phyloP scores from a whole-genome alignment of 257 asterid species.

The Penstemon newberryi region DNA sequence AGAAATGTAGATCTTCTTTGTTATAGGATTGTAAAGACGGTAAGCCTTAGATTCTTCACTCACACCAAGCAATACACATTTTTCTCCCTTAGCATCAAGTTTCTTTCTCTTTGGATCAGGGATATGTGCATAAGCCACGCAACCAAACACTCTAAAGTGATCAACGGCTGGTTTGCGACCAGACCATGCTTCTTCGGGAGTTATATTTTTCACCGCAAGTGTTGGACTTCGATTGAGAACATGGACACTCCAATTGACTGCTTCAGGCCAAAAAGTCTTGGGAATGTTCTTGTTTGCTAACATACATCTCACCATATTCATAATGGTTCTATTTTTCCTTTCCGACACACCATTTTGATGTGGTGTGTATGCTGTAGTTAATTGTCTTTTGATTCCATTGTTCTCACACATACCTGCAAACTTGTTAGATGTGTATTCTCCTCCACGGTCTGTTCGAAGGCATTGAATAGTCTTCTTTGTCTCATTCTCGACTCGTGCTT shows the following conservation, averaged over 20 bases:
- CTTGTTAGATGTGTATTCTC: background rate
- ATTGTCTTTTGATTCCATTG: too few species aligned
- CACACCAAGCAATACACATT: background rate
- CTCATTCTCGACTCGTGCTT: too few species aligned
- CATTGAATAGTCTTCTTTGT: too few species aligned
- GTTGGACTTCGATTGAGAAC: constrained; percentile 18
- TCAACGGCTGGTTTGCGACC: background rate
- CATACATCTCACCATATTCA: too few species aligned
- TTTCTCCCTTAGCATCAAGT: background rate
- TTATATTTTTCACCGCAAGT: background rate
- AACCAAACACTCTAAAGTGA: constrained; percentile 1
- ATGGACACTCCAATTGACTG: background rate
- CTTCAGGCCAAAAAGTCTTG: background rate
- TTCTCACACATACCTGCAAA: too few species aligned
- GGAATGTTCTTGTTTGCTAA: background rate
- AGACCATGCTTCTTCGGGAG: constrained; percentile 10
- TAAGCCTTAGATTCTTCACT: background rate
- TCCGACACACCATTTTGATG: too few species aligned
- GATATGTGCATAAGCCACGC: background rate
- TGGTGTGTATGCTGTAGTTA: too few species aligned
- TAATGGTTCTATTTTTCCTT: too few species aligned
- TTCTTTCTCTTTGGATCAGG: background rate
- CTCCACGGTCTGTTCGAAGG: background rate
- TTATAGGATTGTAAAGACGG: background rate
- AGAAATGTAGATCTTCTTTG: background rate